These are phyloP conservation scores for Abrus pulchellus DNA, from an alignment of 306 rosid genomes.

Conservation along the genomic window DNA sequence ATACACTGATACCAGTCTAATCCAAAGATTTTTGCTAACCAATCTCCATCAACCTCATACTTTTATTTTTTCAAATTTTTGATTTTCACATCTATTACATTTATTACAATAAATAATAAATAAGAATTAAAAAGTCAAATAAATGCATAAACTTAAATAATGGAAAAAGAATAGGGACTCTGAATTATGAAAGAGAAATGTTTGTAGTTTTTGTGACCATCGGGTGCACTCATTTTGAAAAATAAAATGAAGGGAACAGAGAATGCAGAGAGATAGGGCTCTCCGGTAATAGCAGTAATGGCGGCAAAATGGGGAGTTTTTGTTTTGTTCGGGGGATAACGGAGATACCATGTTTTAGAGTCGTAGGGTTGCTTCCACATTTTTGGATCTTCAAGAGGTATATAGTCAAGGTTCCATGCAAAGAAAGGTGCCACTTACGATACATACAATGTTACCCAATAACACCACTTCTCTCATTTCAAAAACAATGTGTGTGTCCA, in stretches of 20 bases:
- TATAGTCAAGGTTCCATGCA: not conserved
- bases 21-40: conserved; percentile 54
- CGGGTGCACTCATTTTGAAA: too few relatives aligned
- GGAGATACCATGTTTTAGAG: conserved; percentile 33
- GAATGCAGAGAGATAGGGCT: not conserved
- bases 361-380: conserved; percentile 52
- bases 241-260: too few relatives aligned
- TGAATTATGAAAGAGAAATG: too few relatives aligned
- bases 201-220: too few relatives aligned
- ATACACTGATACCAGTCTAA: conserved; percentile 45
- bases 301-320: conserved; percentile 45
- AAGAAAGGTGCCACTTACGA: not conserved
- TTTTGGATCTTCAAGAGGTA: conserved; percentile 52
- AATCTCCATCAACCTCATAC: conserved; percentile 14
- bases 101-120: too few relatives aligned
- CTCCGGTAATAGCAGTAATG: conserved; percentile 14
- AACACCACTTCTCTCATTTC: too few relatives aligned
- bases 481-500: too few relatives aligned
- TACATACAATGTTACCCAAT: not conserved
- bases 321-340: conserved; percentile 27
- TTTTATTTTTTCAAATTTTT: not conserved
- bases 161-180: too few relatives aligned
- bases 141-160: too few relatives aligned
- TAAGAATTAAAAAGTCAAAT: too few relatives aligned
- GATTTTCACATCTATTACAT: not conserved